phyloP scores from a whole-genome alignment of 73 alveolate species.

The Tetrahymena borealis region DNA sequence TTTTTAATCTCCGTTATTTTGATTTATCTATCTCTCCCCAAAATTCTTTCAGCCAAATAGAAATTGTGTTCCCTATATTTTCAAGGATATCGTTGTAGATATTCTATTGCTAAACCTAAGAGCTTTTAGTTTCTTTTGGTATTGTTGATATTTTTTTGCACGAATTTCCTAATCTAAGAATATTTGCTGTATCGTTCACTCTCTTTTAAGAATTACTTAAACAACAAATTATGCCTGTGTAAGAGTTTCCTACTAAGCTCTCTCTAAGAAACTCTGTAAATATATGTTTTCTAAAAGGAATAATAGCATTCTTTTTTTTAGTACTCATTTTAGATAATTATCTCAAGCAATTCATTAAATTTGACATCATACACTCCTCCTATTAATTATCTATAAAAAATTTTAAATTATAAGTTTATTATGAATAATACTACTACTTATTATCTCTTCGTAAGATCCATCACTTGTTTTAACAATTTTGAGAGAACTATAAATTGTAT shows the following conservation, averaged over 20 bases:
- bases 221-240: not conserved
- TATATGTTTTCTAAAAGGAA: not conserved
- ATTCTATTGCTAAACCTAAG: not conserved
- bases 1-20: not conserved
- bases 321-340: not conserved
- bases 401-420: not conserved
- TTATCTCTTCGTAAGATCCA: not conserved
- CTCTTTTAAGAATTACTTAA: not conserved
- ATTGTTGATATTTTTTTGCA: not conserved
- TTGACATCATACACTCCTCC: not conserved
- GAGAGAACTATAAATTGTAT: not conserved
- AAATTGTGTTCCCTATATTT: not conserved
- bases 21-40: not conserved
- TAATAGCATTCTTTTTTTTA: not conserved
- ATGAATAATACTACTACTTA: not conserved
- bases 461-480: not conserved
- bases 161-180: not conserved
- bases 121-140: not conserved
- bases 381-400: not conserved
- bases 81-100: not conserved
- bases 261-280: not conserved
- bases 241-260: not conserved
- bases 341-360: not conserved
- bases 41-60: not conserved
- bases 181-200: not conserved